These are phyloP conservation scores for Boletus subparvulus DNA, from an alignment of 768 basidiomycete species.

Conservation along the genomic window DNA sequence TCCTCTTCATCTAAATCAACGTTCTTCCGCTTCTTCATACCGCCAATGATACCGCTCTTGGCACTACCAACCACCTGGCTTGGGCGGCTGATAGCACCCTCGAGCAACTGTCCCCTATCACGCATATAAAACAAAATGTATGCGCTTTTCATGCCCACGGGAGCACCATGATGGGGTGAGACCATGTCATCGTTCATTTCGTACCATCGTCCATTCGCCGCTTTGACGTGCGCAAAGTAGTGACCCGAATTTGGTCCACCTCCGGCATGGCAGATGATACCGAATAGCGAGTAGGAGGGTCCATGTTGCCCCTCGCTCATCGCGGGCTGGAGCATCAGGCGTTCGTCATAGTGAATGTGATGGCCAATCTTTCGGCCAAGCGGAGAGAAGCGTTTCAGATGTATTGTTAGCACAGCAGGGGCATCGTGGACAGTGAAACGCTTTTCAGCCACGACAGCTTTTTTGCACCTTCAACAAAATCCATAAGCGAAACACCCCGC, in stretches of 20 bases:
- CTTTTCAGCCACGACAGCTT: slow-evolving; percentile 86
- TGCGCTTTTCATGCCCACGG: slow-evolving; percentile 72
- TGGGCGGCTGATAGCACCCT: slow-evolving; percentile 50
- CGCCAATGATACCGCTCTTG: slow-evolving; percentile 44
- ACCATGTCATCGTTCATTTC: slow-evolving; percentile 94
- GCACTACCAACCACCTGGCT: slow-evolving; percentile 17
- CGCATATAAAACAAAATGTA: slow-evolving; percentile 93
- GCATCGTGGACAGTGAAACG: slow-evolving; percentile 86
- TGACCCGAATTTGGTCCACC: slow-evolving; percentile 93
- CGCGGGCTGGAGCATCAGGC: slow-evolving; percentile 65
- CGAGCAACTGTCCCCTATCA: slow-evolving; percentile 71
- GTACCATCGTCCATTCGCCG: slow-evolving; percentile 70
- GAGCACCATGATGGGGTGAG: slow-evolving; percentile 39
- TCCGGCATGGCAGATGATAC: slow-evolving; percentile 91
- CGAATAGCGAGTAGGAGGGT: slow-evolving; percentile 83
- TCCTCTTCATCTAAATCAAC: slow-evolving; percentile 48
- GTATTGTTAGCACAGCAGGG: slow-evolving; percentile 85
- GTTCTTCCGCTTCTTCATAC: slow-evolving; percentile 49
- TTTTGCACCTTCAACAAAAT: slow-evolving; percentile 71
- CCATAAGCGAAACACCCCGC: slow-evolving; percentile 4
- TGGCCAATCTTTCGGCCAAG: slow-evolving; percentile 85
- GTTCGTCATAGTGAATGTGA: slow-evolving; percentile 74
- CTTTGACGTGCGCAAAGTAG: slow-evolving; percentile 85
- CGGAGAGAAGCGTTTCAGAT: slow-evolving; percentile 93
- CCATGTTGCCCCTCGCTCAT: slow-evolving; percentile 83